Conservation (phyloP, 257 asterid genomes). For the Nicotiana otophora region DNA sequence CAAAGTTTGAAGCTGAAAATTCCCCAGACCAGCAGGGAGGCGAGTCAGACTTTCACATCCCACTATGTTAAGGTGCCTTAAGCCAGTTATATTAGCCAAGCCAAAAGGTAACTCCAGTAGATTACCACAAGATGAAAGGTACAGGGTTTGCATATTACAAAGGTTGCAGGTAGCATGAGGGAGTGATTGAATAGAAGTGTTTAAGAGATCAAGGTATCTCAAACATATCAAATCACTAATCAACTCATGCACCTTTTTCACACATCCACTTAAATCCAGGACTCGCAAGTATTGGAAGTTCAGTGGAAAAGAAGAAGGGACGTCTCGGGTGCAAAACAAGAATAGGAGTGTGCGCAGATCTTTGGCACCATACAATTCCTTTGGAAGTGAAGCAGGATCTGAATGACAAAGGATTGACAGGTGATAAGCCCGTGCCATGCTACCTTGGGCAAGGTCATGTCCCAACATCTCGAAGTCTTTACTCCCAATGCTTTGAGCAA, state of each 20-base stretch:
- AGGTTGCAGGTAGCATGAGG: slow-evolving; percentile 17
- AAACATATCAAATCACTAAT: slow-evolving; percentile 15
- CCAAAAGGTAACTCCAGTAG: slow-evolving; percentile 21
- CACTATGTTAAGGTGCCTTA: slow-evolving; percentile 25
- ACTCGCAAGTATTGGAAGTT: slow-evolving; percentile 9
- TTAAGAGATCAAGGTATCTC: slow-evolving; percentile 24
- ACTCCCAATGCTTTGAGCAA: slow-evolving; percentile 14
- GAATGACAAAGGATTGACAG: background rate
- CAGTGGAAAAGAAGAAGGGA: background rate
- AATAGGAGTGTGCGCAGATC: slow-evolving; percentile 16
- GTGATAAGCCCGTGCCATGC: slow-evolving; percentile 3
- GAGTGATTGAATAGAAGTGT: slow-evolving; percentile 8
- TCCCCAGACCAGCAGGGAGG: slow-evolving; percentile 24
- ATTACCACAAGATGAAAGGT: slow-evolving; percentile 10
- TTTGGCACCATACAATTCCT: slow-evolving; percentile 12
- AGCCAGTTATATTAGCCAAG: slow-evolving; percentile 18
- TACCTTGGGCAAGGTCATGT: background rate
- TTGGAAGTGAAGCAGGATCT: background rate
- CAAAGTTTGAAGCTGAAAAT: slow-evolving; percentile 25
- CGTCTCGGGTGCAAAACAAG: background rate
- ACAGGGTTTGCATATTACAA: slow-evolving; percentile 20
- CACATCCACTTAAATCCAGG: slow-evolving; percentile 6
- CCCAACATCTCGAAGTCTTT: slow-evolving; percentile 4
- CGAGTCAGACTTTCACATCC: slow-evolving; percentile 14
- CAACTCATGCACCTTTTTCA: slow-evolving; percentile 14